Evolutionary conservation across 208 protist genomes (phyloP), one percentile per base, ranked within the genome.

Genomic region (Leishmania martiniquensis): DNA sequence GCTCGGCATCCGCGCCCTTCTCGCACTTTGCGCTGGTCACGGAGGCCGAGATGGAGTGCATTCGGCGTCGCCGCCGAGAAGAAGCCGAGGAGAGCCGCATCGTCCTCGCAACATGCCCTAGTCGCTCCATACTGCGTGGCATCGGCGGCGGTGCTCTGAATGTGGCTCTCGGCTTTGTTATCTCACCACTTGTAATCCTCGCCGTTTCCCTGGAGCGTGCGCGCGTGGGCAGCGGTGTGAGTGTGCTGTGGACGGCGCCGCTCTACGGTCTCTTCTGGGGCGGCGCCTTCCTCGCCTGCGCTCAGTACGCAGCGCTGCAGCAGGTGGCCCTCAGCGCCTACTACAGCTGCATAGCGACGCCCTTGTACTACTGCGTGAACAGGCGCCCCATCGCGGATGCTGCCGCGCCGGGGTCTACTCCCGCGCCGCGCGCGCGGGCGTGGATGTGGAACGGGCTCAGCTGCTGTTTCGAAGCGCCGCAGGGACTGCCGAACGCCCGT

Each of bases 221-320:
- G 39, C 89, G 91, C 4, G 60, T 87, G 20, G 75, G 80, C 78
- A 71, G 25, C 77, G 68, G 75, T 59, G 15, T 45, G 15, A 47
- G 59, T 22, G 34, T 78, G 0, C 49, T 94, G 69, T 34, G 90
- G 9, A 69, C 80, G 13, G 90, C 77, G 0, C 89, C 91, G 20
- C 51, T 88, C 62, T 87, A 87, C 44, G 93, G 89, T 1, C 47
- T 89, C 1, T 20, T 82, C 54, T 97, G 93, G 92, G 84, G 83
- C 2, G 67, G 65, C 17, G 69, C 89, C 17, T 97, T 97, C 82
- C 52, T 92, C 17, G 7, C 75, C 32, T 84, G 87, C 47, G 86
- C 88, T 39, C 80, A 86, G 75, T 95, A 94, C 81, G 91, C 91
- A 20, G 93, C 90, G 20, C 75, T 72, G 20, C 93, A 97, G 81